A percentile compares a stretch with the other conserved stretches of the same genome.
phyloP scores from a whole-genome alignment of 257 asterid species.

The Solanum ossicruentum region DNA sequence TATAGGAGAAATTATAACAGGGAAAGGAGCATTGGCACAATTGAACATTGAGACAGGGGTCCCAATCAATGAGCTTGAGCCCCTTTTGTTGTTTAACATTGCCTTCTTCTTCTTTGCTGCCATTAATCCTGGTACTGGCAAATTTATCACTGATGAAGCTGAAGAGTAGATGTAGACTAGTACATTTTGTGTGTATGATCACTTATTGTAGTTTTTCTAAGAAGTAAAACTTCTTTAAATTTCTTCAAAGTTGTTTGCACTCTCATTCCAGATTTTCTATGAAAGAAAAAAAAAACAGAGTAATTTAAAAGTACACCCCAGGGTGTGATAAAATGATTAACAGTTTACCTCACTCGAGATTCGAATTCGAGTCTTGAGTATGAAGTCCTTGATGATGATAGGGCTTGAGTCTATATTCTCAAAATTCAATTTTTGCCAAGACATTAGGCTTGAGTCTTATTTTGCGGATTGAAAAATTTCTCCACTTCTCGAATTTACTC shows the following conservation, averaged over 20 bases:
- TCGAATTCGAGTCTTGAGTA: neutral
- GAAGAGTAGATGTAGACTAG: slow-evolving; percentile 17
- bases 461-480: no score
- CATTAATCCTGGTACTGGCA: slow-evolving; percentile 85
- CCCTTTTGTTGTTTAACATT: slow-evolving; percentile 72
- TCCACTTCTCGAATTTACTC: no score
- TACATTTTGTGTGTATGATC: neutral
- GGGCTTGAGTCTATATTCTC: neutral
- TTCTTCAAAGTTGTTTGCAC: neutral
- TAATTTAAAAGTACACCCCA: neutral
- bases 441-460: no score
- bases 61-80: slow-evolving; percentile 76
- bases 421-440: no score
- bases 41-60: slow-evolving; percentile 86
- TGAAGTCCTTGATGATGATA: neutral
- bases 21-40: slow-evolving; percentile 94
- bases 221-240: neutral
- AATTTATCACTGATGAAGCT: slow-evolving; percentile 70
- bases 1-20: slow-evolving; percentile 84
- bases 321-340: neutral
- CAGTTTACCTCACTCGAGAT: neutral
- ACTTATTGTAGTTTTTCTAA: neutral
- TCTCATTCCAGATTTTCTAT: neutral
- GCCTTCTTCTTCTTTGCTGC: slow-evolving; percentile 89
- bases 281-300: neutral